phyloP scores from a whole-genome alignment of 2,329 filamentous ascomycete species.

The Fusarium mangiferae region DNA sequence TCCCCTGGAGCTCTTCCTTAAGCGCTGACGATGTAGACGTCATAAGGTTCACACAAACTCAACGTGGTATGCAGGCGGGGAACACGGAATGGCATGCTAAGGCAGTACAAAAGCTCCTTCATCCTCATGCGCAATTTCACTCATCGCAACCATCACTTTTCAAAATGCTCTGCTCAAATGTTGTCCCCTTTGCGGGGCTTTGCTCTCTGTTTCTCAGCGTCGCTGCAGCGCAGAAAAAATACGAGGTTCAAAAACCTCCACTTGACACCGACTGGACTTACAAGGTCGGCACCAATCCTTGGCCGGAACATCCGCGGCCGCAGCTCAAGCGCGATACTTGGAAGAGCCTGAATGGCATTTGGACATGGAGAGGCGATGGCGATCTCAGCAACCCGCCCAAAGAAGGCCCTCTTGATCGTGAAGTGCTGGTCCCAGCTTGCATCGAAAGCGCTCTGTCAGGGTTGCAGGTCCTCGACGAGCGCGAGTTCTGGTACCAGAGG shows the following conservation, averaged over 20 bases:
- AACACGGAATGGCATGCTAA: not conserved
- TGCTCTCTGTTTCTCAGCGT: not conserved
- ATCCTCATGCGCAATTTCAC: not conserved
- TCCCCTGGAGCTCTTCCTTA: not conserved
- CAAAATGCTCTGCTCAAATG: slow-evolving; percentile 17
- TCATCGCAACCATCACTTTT: not conserved
- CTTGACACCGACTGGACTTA: slow-evolving; percentile 64
- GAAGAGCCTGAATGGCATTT: slow-evolving; percentile 68
- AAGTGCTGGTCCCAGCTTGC: slow-evolving; percentile 57
- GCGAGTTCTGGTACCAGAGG: slow-evolving; percentile 61
- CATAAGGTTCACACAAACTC: slow-evolving; percentile 1
- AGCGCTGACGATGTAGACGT: slow-evolving; percentile 8
- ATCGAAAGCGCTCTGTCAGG: slow-evolving; percentile 61
- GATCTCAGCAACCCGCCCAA: slow-evolving; percentile 13
- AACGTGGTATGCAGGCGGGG: slow-evolving; percentile 8
- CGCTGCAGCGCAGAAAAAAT: slow-evolving; percentile 39
- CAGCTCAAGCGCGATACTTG: slow-evolving; percentile 64
- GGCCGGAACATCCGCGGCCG: slow-evolving; percentile 68
- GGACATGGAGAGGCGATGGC: slow-evolving; percentile 58
- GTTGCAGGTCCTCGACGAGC: slow-evolving; percentile 54
- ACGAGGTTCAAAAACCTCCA: slow-evolving; percentile 53
- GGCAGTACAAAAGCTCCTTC: not conserved
- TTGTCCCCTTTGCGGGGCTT: not conserved
- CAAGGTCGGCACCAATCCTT: slow-evolving; percentile 62
- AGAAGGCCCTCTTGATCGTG: slow-evolving; percentile 34